Percentiles rank a stretch among this genome's conserved stretches.
phyloP scores from a whole-genome alignment of 2,329 filamentous ascomycete species.

The Neofusicoccum umdonicola region DNA sequence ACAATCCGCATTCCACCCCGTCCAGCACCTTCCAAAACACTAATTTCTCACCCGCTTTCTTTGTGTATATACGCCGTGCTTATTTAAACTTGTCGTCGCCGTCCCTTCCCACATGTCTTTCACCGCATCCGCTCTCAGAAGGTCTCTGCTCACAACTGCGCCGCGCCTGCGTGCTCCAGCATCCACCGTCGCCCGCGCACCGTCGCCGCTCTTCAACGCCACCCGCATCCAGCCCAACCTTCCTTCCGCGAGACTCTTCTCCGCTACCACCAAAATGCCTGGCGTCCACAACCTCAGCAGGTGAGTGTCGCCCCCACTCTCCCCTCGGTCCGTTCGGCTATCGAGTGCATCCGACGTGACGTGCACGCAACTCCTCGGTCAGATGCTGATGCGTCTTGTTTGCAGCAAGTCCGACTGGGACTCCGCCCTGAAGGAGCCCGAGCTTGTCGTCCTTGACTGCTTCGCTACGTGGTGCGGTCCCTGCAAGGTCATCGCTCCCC shows the following conservation, averaged over 20 bases:
- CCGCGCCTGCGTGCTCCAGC: slow-evolving; percentile 31
- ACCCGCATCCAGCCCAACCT: slow-evolving; percentile 29
- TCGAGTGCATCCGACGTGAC: neutral
- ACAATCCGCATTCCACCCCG: slow-evolving; percentile 33
- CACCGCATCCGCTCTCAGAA: slow-evolving; percentile 25
- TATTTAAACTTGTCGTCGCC: slow-evolving; percentile 20
- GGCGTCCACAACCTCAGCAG: slow-evolving; percentile 51
- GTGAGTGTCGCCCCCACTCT: slow-evolving; percentile 31
- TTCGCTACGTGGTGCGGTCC: slow-evolving; percentile 92
- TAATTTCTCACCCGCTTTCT: slow-evolving; percentile 16
- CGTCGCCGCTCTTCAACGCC: slow-evolving; percentile 25
- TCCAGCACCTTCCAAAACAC: slow-evolving; percentile 21
- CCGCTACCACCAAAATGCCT: slow-evolving; percentile 36
- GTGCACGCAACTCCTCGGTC: neutral
- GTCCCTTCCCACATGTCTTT: slow-evolving; percentile 32
- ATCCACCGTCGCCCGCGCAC: slow-evolving; percentile 23
- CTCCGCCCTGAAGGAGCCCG: slow-evolving; percentile 49
- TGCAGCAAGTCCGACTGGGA: slow-evolving; percentile 60
- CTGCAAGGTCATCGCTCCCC: slow-evolving; percentile 85
- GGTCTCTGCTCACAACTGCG: slow-evolving; percentile 43
- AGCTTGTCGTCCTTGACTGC: slow-evolving; percentile 78
- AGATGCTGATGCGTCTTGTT: neutral
- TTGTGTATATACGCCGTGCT: slow-evolving; percentile 25
- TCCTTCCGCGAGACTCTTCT: slow-evolving; percentile 39
- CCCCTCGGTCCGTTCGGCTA: neutral